Conservation (phyloP, 768 basidiomycete species). For the Pulveroboletus sp. region DNA sequence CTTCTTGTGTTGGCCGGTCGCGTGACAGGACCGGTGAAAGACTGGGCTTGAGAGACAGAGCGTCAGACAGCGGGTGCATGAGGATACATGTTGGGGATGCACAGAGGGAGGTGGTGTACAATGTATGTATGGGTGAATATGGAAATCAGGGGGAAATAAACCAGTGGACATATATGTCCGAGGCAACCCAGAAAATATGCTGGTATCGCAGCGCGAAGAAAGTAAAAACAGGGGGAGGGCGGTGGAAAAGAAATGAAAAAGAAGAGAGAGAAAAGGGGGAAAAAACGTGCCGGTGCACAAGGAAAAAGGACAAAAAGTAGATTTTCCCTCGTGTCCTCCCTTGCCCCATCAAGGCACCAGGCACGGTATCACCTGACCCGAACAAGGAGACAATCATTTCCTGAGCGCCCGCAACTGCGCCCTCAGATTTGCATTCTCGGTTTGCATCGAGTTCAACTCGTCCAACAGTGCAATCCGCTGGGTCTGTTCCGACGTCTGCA, state of each 20-base stretch:
- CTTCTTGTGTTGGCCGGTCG: neutral
- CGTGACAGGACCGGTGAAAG: neutral
- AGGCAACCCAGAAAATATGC: neutral
- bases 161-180: neutral
- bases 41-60: neutral
- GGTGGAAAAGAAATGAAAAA: neutral
- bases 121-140: slow-evolving; percentile 5
- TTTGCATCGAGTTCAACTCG: slow-evolving; percentile 80
- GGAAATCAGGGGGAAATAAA: neutral
- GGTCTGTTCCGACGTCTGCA: slow-evolving; percentile 67
- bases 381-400: slow-evolving; percentile 7
- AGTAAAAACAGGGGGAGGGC: neutral
- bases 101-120: slow-evolving; percentile 15
- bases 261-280: no score
- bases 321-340: no score
- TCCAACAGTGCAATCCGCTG: slow-evolving; percentile 84
- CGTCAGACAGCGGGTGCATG: slow-evolving; percentile 16
- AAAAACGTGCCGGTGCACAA: no score
- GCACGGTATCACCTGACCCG: neutral
- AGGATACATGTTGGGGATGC: slow-evolving; percentile 18
- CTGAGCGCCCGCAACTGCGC: slow-evolving; percentile 65
- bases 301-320: neutral
- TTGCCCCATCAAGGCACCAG: neutral
- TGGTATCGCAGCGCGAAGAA: neutral
- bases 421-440: slow-evolving; percentile 66